A percentile compares a stretch with the other conserved stretches of the same genome.
Conservation (phyloP, 495 filamentous ascomycete species). For the Rhizodiscina lignyota region DNA sequence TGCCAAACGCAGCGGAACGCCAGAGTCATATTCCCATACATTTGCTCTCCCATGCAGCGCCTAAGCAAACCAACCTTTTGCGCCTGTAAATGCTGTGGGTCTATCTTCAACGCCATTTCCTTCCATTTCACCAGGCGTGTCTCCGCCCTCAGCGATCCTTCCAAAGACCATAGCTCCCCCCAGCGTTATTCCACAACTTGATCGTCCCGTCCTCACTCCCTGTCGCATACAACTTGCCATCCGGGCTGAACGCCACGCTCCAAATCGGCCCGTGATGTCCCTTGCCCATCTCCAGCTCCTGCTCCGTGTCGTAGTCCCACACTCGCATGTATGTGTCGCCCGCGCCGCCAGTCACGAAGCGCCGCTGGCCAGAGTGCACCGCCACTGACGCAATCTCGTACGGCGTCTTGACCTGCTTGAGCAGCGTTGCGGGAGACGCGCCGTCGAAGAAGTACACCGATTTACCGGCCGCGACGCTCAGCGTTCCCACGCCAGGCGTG, state of each 20-base stretch:
- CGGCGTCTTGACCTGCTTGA: conserved; percentile 58
- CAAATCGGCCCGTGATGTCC: conserved; percentile 96
- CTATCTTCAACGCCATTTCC: no score
- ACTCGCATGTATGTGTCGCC: conserved; percentile 90
- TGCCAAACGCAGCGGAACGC: no score
- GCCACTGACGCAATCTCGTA: conserved; percentile 84
- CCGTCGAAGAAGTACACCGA: conserved; percentile 85
- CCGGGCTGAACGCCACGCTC: conserved; percentile 85
- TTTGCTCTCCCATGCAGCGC: no score
- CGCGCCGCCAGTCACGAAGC: conserved; percentile 73
- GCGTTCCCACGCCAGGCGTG: conserved; percentile 18
- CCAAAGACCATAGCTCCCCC: conserved; percentile 54
- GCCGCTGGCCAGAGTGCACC: conserved; percentile 61
- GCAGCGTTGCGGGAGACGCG: conserved; percentile 42
- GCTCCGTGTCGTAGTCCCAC: conserved; percentile 66
- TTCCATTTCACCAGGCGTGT: no score
- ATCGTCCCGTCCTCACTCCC: conserved; percentile 96
- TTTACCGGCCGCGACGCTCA: conserved; percentile 68
- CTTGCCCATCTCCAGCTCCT: conserved; percentile 74
- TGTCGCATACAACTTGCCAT: conserved; percentile 88
- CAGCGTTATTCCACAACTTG: conserved; percentile 71
- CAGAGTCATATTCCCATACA: no score
- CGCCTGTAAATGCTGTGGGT: no score
- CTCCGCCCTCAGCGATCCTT: no score
- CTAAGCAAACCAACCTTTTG: no score